These are phyloP conservation scores for Houttuynia cordata DNA, from an alignment of 164 flowering plant genomes.

Conservation along the genomic window DNA sequence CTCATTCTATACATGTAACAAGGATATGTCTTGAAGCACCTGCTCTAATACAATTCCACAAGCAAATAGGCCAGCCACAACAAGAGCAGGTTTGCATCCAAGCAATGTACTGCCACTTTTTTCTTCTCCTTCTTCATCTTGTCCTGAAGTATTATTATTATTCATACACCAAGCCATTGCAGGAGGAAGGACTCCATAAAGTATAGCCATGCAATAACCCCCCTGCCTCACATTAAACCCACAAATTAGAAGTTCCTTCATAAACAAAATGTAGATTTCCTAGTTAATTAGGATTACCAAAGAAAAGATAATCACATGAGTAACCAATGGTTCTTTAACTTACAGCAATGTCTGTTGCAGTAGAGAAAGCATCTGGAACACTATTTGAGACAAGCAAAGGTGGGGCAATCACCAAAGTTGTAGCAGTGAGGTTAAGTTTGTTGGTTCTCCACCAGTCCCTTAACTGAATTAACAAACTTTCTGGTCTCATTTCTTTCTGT, in stretches of 20 bases:
- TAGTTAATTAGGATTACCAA: neutral
- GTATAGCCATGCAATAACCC: conserved; percentile 66
- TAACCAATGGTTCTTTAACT: conserved; percentile 14
- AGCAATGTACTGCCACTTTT: conserved; percentile 6
- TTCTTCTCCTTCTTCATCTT: neutral
- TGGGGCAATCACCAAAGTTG: conserved; percentile 40
- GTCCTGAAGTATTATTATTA: conserved; percentile 10
- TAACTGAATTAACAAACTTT: conserved; percentile 1
- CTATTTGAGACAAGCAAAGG: conserved; percentile 42
- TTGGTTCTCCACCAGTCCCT: conserved; percentile 44
- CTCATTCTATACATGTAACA: conserved; percentile 11
- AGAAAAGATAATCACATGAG: neutral
- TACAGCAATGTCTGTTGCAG: conserved; percentile 74
- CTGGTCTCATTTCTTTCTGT: neutral
- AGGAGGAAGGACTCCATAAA: conserved; percentile 76
- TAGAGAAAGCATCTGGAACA: conserved; percentile 54
- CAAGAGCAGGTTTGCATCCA: conserved; percentile 28
- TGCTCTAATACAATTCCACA: conserved; percentile 54
- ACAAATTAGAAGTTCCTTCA: neutral
- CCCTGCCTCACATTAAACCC: conserved; percentile 32
- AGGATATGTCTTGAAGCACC: conserved; percentile 33
- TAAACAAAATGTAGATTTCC: neutral
- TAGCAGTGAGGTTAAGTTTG: conserved; percentile 23
- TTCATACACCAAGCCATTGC: conserved; percentile 75
- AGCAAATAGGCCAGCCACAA: conserved; percentile 42